Evolutionary conservation across 2,329 filamentous ascomycete species (phyloP), one percentile per base, ranked within the genome.

Genomic region (Colletotrichum acutatum): DNA sequence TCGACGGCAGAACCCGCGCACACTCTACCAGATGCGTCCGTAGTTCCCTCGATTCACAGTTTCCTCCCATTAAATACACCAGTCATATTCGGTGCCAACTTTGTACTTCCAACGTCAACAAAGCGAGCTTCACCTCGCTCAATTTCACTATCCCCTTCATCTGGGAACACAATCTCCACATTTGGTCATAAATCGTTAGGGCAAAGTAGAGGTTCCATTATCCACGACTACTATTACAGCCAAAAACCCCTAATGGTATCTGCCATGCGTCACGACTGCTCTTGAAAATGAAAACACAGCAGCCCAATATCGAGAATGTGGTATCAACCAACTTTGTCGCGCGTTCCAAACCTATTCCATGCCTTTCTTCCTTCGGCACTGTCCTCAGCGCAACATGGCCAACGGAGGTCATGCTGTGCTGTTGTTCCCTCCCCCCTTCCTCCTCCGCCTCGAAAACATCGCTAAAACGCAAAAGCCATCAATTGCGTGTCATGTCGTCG

Each of bases 401-500:
- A 42, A 70, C 12, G 28, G 68, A 72, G 60, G 60, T 32, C 58
- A 34, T 49, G 64, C 49, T 34, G 49, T 32, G 16, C 37, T 49
- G 42, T 49, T 9, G 42, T 49, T 64, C 46, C 46, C 19, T 24
- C 46, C 46, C 66, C 26, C 46, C 42, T 5, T 19, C 12, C 32
- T 56, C 60, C 66, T 19, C 28, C 12, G 22, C 42, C 7, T 37
- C 32, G 26, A 66, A 72, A 73, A 71, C 66, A 73, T 71, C 66
- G 71, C 71, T 73, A 32, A 74, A 72, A 71, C 71, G 68, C 71
- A 74, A 74, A 49, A 72, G 63, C 68, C 63, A 56, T 74, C 62
- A 68, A 60, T 59, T 74, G 71, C 71, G 69, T 74, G 63, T 74
- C 71, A 74, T 74, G 62, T 72, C 71, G 46, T 74, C 71, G 68